Evolutionary conservation across 2,329 filamentous ascomycete species (phyloP).

Genomic region (Fusarium pilosicola): DNA sequence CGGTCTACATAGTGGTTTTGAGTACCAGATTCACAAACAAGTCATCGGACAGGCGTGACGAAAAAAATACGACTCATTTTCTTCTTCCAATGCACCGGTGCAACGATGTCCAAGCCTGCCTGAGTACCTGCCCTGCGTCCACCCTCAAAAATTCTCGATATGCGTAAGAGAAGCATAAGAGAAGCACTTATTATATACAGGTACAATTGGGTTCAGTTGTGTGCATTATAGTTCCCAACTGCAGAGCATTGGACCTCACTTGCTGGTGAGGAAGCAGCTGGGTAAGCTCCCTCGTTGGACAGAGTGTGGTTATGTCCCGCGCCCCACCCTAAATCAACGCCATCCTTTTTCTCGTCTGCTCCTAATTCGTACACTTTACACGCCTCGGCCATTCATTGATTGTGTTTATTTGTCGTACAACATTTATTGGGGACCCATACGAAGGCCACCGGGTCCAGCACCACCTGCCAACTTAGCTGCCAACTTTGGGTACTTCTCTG

Average conservation of each 20-base stretch:
- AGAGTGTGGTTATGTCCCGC: constrained; percentile 23
- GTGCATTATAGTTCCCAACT: constrained; percentile 45
- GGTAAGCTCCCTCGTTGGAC: constrained; percentile 27
- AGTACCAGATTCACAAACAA: background rate
- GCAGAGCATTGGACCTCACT: constrained; percentile 42
- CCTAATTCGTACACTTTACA: constrained; percentile 46
- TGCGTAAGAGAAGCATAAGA: constrained; percentile 32
- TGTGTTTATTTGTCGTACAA: constrained; percentile 36
- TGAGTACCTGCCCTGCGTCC: constrained; percentile 30
- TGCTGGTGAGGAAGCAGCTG: constrained; percentile 35
- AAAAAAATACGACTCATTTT: constrained; percentile 30
- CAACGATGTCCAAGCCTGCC: constrained; percentile 28
- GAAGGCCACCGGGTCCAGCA: constrained; percentile 49
- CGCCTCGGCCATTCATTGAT: constrained; percentile 26
- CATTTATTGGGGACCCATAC: constrained; percentile 49
- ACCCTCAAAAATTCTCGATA: constrained; percentile 28
- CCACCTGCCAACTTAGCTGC: constrained; percentile 70
- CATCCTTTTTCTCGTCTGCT: constrained; percentile 32
- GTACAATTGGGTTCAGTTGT: constrained; percentile 43
- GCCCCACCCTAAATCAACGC: constrained; percentile 32
- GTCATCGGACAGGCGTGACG: constrained; percentile 1
- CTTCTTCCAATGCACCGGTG: constrained; percentile 13
- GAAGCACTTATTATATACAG: constrained; percentile 47
- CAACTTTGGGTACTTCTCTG: constrained; percentile 85
- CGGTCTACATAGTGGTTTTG: background rate